Evolutionary conservation across 495 filamentous ascomycete genomes (phyloP).

Genomic region (Penicillium dipodomyicola): DNA sequence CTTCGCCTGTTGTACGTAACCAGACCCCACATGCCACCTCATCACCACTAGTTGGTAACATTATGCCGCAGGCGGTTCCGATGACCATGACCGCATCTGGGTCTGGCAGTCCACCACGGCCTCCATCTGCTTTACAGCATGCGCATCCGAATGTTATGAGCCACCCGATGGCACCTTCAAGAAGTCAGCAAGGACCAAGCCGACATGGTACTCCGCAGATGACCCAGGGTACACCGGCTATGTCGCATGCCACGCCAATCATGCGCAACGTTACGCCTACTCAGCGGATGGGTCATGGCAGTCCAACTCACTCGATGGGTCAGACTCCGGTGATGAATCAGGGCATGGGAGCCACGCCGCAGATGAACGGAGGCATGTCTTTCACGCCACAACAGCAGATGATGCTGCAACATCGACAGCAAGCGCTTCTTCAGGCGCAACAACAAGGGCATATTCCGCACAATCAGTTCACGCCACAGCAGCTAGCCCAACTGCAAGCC

Average conservation of each 20-base stretch:
- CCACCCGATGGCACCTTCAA: slow-evolving; percentile 69
- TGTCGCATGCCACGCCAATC: slow-evolving; percentile 68
- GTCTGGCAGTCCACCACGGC: slow-evolving; percentile 71
- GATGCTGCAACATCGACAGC: slow-evolving; percentile 47
- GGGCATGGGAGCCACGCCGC: slow-evolving; percentile 46
- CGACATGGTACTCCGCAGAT: slow-evolving; percentile 79
- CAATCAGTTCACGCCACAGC: slow-evolving; percentile 47
- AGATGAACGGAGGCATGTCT: slow-evolving; percentile 38
- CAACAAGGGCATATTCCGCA: slow-evolving; percentile 44
- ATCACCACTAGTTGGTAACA: slow-evolving; percentile 67
- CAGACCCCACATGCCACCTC: slow-evolving; percentile 75
- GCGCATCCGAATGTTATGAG: slow-evolving; percentile 65
- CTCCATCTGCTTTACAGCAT: slow-evolving; percentile 73
- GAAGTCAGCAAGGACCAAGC: slow-evolving; percentile 77
- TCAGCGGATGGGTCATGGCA: slow-evolving; percentile 69
- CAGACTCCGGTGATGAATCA: slow-evolving; percentile 58
- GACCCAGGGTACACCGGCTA: slow-evolving; percentile 73
- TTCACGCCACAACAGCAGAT: slow-evolving; percentile 48
- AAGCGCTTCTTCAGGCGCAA: slow-evolving; percentile 49
- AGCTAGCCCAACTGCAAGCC: slow-evolving; percentile 45
- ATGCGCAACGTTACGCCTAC: slow-evolving; percentile 68
- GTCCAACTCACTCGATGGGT: slow-evolving; percentile 60
- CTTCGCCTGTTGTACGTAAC: slow-evolving; percentile 76
- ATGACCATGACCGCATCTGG: slow-evolving; percentile 80
- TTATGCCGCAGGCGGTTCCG: slow-evolving; percentile 57